phyloP scores from a whole-genome alignment of 169 alveolate genomes.

The Babesia bigemina region DNA sequence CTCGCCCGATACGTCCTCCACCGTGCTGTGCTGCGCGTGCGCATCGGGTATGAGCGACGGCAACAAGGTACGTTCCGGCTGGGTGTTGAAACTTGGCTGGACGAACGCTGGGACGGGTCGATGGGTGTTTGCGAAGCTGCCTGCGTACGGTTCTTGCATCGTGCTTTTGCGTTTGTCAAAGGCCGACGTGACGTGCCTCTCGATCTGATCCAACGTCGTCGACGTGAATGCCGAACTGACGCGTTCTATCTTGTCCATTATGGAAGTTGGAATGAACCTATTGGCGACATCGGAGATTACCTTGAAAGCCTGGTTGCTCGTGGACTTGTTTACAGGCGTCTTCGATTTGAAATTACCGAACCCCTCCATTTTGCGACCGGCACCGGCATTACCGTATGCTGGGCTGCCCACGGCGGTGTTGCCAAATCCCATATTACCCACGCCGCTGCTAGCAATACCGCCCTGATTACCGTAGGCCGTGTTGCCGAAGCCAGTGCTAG shows the following conservation, averaged over 20 bases:
- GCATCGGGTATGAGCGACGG: conserved; percentile 27
- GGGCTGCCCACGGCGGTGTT: background rate
- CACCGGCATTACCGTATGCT: background rate
- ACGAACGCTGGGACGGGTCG: background rate
- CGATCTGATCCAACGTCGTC: conserved; percentile 53
- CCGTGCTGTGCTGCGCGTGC: background rate
- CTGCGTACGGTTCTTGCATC: background rate
- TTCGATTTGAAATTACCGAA: conserved; percentile 46
- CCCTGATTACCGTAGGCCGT: background rate
- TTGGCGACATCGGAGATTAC: conserved; percentile 51
- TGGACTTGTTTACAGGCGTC: background rate
- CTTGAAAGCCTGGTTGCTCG: conserved; percentile 46
- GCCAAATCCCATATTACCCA: background rate
- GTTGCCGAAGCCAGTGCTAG: conserved; percentile 10
- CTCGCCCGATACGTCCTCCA: conserved; percentile 51
- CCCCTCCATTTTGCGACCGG: conserved; percentile 41
- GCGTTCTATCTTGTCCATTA: conserved; percentile 45
- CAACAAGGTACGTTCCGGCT: conserved; percentile 9
- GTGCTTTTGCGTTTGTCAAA: background rate
- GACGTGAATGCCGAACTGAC: conserved; percentile 59
- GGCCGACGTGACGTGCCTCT: conserved; percentile 28
- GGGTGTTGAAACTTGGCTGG: background rate
- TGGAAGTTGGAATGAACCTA: conserved; percentile 41
- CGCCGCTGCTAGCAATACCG: background rate
- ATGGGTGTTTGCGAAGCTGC: background rate